phyloP scores from a whole-genome alignment of 805 yeast species.

The Candida endomychidarum region DNA sequence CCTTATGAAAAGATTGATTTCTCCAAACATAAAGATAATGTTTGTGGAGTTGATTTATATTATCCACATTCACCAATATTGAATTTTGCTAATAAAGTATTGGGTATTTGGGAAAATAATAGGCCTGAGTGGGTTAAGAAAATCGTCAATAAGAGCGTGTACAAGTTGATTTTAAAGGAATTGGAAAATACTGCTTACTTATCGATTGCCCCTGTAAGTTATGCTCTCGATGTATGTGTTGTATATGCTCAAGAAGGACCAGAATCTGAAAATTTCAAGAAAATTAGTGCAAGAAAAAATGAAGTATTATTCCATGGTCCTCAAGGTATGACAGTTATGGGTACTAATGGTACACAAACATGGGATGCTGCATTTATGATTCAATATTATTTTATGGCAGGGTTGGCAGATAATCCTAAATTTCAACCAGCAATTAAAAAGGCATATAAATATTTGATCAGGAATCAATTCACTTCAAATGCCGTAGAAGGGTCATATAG shows the following conservation, averaged over 20 bases:
- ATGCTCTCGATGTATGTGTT: conserved; percentile 78
- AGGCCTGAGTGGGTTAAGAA: conserved; percentile 74
- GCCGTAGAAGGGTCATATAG: conserved; percentile 77
- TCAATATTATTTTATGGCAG: conserved; percentile 79
- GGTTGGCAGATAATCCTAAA: conserved; percentile 67
- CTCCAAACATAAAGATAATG: conserved; percentile 68
- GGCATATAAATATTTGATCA: conserved; percentile 69
- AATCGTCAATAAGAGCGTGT: conserved; percentile 51
- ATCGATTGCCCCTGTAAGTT: conserved; percentile 92
- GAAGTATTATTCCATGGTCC: conserved; percentile 85
- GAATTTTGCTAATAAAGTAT: conserved; percentile 56
- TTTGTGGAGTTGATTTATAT: conserved; percentile 89
- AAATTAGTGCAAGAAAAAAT: conserved; percentile 57
- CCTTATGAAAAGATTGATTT: conserved; percentile 72
- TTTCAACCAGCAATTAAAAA: conserved; percentile 61
- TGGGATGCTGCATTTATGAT: conserved; percentile 96
- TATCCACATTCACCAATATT: conserved; percentile 83
- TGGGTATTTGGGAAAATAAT: conserved; percentile 66
- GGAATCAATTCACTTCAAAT: conserved; percentile 83
- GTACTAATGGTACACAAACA: conserved; percentile 95
- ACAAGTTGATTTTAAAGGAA: conserved; percentile 71
- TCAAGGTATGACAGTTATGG: conserved; percentile 90
- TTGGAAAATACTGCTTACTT: conserved; percentile 73
- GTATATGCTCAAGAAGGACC: conserved; percentile 68
- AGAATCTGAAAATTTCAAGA: conserved; percentile 58